Evolutionary conservation across 345 rosid species (phyloP), one percentile per base, ranked within the genome.

Genomic region (Physaria fendleri): DNA sequence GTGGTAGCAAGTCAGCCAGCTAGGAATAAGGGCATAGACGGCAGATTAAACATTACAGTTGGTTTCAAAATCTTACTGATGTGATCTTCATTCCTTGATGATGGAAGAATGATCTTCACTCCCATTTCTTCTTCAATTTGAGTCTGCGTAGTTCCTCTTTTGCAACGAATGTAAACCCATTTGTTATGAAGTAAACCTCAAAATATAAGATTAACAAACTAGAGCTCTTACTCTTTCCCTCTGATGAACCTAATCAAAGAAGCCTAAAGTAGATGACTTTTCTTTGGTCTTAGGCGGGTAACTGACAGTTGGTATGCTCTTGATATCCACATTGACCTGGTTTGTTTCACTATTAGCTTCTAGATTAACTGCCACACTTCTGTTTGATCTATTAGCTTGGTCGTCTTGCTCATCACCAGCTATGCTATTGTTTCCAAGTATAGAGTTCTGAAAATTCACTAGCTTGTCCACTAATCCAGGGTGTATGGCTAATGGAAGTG

Each of bases 401-500:
- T 41, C 25, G 2, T 51, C 55, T 35, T 20, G 68, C 20, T 44
- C 56, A 63, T 32, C 52, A 56, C 12, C 21, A 55, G 46, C 48
- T 32, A 15, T 8, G 52, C 27, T 15, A 20, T 47, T 28, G 23
- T 22, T 75, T 53, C 75, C 84, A 65, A 93, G 71, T 56, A 87
- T 74, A 50, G 75, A 55, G 48, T 83, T 85, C 80, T 85, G 95
- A 72, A 93, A 87, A 44, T 65, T 62, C 71, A 80, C 40, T 32
- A 89, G 94, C 79, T 83, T 93, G 27, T 69, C 84, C 52, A 87
- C 88, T 78, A 93, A 71, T 72, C 65, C 85, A 6, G 87, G 83
- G 64, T 93, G 77, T 80, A 83, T 67, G 23, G 92, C 99, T 77
- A 89, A 53, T 47, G 97, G 99, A 69, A 93, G 94, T 32, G 96